Conservation (phyloP, 2,329 filamentous ascomycete genomes). For the Canariomyces notabilis region DNA sequence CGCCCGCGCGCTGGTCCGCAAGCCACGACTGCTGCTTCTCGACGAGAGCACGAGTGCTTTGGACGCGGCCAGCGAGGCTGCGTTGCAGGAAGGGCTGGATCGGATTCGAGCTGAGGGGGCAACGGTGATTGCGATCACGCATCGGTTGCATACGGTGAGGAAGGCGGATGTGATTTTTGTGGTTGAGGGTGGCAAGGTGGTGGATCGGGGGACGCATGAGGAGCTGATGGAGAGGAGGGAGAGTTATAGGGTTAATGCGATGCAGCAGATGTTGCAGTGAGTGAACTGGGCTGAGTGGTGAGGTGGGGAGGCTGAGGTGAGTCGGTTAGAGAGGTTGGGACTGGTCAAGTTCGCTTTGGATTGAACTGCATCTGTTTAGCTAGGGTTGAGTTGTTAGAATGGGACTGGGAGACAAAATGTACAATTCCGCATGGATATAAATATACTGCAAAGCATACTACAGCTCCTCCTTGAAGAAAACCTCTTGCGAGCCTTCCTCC, state of each 20-base stretch:
- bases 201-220: constrained; percentile 49
- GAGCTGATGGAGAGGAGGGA: constrained; percentile 50
- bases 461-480: constrained; percentile 50
- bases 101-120: constrained; percentile 44
- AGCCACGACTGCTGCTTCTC: constrained; percentile 67
- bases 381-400: too few species aligned
- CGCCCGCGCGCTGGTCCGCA: constrained; percentile 67
- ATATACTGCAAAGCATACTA: constrained; percentile 26
- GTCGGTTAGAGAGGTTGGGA: too few species aligned
- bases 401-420: too few species aligned
- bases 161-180: constrained; percentile 56
- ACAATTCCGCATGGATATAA: background rate
- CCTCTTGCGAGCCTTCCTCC: constrained; percentile 45
- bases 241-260: constrained; percentile 47
- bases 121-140: constrained; percentile 55
- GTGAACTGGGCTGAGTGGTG: background rate
- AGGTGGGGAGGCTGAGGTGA: too few species aligned
- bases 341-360: too few species aligned
- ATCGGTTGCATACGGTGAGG: constrained; percentile 52
- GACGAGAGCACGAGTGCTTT: constrained; percentile 79
- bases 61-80: constrained; percentile 62
- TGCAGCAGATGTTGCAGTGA: constrained; percentile 43
- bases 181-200: constrained; percentile 47
- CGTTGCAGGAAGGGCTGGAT: constrained; percentile 64
- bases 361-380: too few species aligned